These are phyloP conservation scores for Talaromyces thailandensis DNA, from an alignment of 495 filamentous ascomycete species.

Conservation along the genomic window DNA sequence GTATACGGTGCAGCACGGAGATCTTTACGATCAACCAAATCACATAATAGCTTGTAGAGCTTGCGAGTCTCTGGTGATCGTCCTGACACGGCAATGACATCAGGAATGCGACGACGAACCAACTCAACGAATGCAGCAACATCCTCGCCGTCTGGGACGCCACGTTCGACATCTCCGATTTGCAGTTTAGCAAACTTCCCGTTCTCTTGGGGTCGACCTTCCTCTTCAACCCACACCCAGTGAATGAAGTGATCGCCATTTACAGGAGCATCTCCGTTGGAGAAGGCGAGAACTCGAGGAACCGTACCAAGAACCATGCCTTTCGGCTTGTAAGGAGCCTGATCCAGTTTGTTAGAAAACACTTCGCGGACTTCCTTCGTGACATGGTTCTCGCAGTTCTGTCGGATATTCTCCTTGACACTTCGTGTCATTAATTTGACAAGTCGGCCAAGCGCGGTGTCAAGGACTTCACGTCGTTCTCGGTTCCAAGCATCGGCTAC, in stretches of 20 bases:
- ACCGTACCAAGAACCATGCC: conserved; percentile 85
- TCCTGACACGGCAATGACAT: conserved; percentile 86
- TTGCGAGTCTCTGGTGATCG: conserved; percentile 81
- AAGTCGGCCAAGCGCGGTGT: conserved; percentile 73
- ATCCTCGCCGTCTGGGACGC: conserved; percentile 50
- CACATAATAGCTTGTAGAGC: conserved; percentile 68
- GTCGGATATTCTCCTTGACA: conserved; percentile 86
- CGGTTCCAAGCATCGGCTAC: conserved; percentile 92
- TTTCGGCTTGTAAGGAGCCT: conserved; percentile 90
- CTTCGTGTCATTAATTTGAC: conserved; percentile 75
- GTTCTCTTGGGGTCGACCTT: conserved; percentile 78
- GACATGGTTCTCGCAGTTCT: conserved; percentile 84
- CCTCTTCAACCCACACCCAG: conserved; percentile 91
- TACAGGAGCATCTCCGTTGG: conserved; percentile 66
- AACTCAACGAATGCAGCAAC: conserved; percentile 63
- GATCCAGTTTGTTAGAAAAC: conserved; percentile 81
- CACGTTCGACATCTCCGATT: conserved; percentile 58
- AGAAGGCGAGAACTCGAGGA: conserved; percentile 77
- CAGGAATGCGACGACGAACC: conserved; percentile 66
- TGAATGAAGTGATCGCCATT: conserved; percentile 67
- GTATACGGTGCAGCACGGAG: conserved; percentile 67
- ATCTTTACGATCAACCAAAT: conserved; percentile 63
- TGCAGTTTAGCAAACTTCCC: conserved; percentile 75
- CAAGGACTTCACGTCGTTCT: conserved; percentile 72
- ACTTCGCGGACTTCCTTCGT: conserved; percentile 73